Evolutionary conservation across 164 flowering plant genomes (phyloP).

Genomic region (Tetracentron sinense): DNA sequence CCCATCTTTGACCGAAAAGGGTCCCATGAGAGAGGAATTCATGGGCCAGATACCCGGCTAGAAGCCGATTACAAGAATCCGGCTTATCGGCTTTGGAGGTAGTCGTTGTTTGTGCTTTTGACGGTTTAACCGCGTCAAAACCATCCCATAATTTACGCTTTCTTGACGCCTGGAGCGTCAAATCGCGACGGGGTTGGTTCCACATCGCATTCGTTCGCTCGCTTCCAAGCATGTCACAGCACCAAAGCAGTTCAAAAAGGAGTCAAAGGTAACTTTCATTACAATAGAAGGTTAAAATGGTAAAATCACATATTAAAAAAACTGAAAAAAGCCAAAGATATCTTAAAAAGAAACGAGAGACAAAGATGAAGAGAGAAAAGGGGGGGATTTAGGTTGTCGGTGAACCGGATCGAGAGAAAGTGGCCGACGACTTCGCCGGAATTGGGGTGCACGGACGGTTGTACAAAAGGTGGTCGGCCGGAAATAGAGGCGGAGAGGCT

Average conservation of each 20-base stretch:
- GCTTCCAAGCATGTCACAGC: conserved; percentile 30
- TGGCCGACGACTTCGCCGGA: conserved; percentile 4
- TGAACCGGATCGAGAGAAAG: conserved; percentile 17
- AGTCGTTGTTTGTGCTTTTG: conserved; percentile 12
- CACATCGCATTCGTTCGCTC: conserved; percentile 19
- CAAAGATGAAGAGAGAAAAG: neutral
- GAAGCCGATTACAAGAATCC: conserved; percentile 41
- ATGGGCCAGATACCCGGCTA: conserved; percentile 82
- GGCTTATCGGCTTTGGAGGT: conserved; percentile 17
- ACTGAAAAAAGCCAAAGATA: neutral
- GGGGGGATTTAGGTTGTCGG: neutral
- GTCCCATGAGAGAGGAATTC: conserved; percentile 74
- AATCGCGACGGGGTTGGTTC: conserved; percentile 34
- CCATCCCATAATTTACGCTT: conserved; percentile 54
- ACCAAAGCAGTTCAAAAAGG: conserved; percentile 1
- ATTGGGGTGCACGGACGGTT: neutral
- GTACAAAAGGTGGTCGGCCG: neutral
- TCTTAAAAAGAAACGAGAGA: neutral
- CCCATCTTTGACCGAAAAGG: conserved; percentile 57
- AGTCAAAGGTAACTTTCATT: neutral
- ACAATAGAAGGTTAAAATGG: conserved; percentile 13
- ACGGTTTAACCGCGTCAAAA: conserved; percentile 17
- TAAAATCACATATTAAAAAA: conserved; percentile 6
- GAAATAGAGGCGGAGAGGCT: neutral
- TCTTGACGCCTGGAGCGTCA: conserved; percentile 42